Conservation (phyloP, 169 alveolate genomes). For the Eimeria necatrix region DNA sequence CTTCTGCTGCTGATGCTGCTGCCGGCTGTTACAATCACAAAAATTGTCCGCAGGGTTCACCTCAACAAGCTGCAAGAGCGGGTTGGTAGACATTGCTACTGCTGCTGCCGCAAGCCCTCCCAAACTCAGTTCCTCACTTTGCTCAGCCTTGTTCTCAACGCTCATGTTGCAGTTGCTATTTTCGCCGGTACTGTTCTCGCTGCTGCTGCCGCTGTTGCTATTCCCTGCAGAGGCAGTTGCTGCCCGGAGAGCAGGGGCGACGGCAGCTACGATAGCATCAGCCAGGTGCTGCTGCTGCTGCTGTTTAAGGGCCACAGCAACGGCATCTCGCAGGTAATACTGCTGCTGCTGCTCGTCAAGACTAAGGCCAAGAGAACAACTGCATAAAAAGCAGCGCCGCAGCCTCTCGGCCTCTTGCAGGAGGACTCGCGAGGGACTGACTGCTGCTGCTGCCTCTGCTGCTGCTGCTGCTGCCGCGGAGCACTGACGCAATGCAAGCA, state of each 20-base stretch:
- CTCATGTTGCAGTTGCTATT: conserved; percentile 35
- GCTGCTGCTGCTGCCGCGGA: conserved; percentile 42
- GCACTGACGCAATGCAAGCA: conserved; percentile 43
- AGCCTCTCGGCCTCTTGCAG: conserved; percentile 52
- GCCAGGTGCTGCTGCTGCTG: conserved; percentile 50
- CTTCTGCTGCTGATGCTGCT: conserved; percentile 6
- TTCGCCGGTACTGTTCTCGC: neutral
- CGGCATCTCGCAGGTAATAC: conserved; percentile 28
- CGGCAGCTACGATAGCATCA: conserved; percentile 39
- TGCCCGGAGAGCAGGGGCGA: conserved; percentile 31
- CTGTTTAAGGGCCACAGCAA: conserved; percentile 34
- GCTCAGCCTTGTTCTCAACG: neutral
- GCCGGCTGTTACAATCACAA: neutral
- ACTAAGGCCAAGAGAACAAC: neutral
- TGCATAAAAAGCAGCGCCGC: conserved; percentile 1
- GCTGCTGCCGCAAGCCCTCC: conserved; percentile 13
- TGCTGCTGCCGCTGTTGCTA: conserved; percentile 12
- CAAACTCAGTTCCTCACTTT: neutral
- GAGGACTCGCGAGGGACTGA: conserved; percentile 43
- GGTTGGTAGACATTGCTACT: conserved; percentile 25
- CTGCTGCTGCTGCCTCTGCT: conserved; percentile 56
- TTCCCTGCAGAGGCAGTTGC: neutral
- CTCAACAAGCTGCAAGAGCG: conserved; percentile 9
- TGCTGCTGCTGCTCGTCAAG: conserved; percentile 68
- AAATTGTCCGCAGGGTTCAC: conserved; percentile 1